These are phyloP conservation scores for Penicillium manginii DNA, from an alignment of 495 filamentous ascomycete species.

Conservation along the genomic window DNA sequence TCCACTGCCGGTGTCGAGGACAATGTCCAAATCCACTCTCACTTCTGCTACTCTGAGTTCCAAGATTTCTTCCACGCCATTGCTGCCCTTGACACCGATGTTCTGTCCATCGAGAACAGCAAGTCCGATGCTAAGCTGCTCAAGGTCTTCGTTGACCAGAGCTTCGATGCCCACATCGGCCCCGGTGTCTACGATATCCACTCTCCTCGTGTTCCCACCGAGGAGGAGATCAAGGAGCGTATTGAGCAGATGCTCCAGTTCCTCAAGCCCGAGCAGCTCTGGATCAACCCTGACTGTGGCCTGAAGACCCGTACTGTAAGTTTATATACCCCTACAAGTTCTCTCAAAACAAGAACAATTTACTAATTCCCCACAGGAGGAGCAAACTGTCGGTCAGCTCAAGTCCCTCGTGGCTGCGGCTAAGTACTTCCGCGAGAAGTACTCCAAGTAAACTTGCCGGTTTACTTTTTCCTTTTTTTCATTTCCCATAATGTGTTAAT, in stretches of 20 bases:
- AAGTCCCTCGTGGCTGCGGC: constrained; percentile 93
- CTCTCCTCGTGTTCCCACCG: constrained; percentile 91
- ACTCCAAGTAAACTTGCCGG: constrained; percentile 57
- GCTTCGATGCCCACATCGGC: constrained; percentile 97
- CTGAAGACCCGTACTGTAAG: constrained; percentile 89
- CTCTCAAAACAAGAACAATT: too few species aligned
- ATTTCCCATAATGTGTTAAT: constrained; percentile 36
- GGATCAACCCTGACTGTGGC: constrained; percentile 98
- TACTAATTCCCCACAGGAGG: too few species aligned
- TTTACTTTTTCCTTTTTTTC: constrained; percentile 10
- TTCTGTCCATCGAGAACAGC: constrained; percentile 98
- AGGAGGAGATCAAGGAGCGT: constrained; percentile 96
- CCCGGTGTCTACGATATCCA: constrained; percentile 99
- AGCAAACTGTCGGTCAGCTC: constrained; percentile 85
- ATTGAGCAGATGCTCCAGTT: constrained; percentile 96
- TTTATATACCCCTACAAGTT: too few species aligned
- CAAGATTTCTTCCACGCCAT: constrained; percentile 99
- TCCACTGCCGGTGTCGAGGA: constrained; percentile 88
- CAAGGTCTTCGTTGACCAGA: constrained; percentile 96
- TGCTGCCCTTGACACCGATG: constrained; percentile 95
- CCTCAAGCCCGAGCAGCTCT: constrained; percentile 93
- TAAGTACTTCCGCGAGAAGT: constrained; percentile 93
- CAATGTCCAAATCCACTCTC: constrained; percentile 97
- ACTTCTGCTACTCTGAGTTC: constrained; percentile 99
- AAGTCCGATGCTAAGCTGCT: constrained; percentile 99